phyloP scores from a whole-genome alignment of 345 rosid species.

The Ceriops decandra region DNA sequence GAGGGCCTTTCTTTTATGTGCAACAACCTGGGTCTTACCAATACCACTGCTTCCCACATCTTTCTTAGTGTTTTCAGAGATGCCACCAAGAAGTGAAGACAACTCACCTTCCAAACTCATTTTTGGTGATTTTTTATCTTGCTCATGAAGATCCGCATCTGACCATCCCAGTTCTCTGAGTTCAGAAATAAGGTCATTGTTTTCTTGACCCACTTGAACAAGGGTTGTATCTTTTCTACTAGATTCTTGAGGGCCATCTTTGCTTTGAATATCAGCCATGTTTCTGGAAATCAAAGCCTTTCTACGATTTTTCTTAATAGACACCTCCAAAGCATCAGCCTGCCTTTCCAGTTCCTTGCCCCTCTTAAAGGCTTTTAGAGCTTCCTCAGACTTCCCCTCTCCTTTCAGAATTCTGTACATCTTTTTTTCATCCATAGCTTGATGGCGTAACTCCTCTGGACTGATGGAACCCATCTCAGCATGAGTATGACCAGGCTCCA shows the following conservation, averaged over 20 bases:
- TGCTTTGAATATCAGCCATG: conserved; percentile 33
- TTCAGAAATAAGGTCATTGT: conserved; percentile 63
- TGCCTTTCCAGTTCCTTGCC: conserved; percentile 93
- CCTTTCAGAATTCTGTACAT: conserved; percentile 68
- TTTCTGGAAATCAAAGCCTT: conserved; percentile 35
- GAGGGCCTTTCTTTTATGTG: conserved; percentile 77
- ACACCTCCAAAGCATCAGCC: conserved; percentile 68
- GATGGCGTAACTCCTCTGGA: conserved; percentile 69
- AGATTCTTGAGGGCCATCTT: conserved; percentile 43
- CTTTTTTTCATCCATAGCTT: conserved; percentile 69
- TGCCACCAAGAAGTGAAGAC: conserved; percentile 63
- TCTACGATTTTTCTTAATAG: conserved; percentile 54
- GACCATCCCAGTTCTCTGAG: conserved; percentile 82
- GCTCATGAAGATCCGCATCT: conserved; percentile 49
- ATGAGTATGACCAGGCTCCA: conserved; percentile 21
- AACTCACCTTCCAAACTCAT: conserved; percentile 84
- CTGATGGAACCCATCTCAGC: conserved; percentile 34
- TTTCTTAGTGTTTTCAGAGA: conserved; percentile 35
- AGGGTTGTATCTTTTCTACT: conserved; percentile 37
- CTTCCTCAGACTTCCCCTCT: conserved; percentile 81
- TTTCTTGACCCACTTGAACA: conserved; percentile 39
- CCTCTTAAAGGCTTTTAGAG: conserved; percentile 79
- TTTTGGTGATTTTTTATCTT: conserved; percentile 43
- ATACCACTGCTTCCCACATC: conserved; percentile 31
- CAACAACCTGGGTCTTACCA: conserved; percentile 57